Conservation (phyloP, 2,329 filamentous ascomycete genomes). For the Macroventuria anomochaeta region DNA sequence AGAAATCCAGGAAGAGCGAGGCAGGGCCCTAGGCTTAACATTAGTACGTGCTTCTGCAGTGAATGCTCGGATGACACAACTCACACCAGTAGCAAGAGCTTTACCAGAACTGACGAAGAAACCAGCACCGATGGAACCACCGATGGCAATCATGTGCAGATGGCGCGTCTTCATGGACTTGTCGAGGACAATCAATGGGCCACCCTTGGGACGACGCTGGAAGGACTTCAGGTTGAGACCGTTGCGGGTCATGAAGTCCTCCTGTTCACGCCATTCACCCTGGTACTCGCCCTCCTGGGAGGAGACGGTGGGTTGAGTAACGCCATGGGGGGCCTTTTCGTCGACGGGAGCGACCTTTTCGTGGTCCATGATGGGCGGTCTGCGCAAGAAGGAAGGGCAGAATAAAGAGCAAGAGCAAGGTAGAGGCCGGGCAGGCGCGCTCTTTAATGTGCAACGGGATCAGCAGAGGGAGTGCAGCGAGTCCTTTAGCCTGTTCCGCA, state of each 20-base stretch:
- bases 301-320: slow-evolving; percentile 23
- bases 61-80: slow-evolving; percentile 10
- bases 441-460: slow-evolving; percentile 38
- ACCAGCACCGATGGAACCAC: slow-evolving; percentile 67
- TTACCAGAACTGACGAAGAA: slow-evolving; percentile 67
- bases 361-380: slow-evolving; percentile 35
- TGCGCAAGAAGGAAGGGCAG: slow-evolving; percentile 21
- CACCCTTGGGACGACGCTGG: slow-evolving; percentile 40
- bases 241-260: slow-evolving; percentile 47
- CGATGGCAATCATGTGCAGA: slow-evolving; percentile 86
- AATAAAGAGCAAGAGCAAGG: slow-evolving; percentile 7
- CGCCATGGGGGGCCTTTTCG: slow-evolving; percentile 35
- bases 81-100: slow-evolving; percentile 61
- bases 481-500: slow-evolving; percentile 28
- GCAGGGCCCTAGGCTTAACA: slow-evolving; percentile 34
- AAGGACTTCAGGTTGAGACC: slow-evolving; percentile 46
- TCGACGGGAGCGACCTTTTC: slow-evolving; percentile 29
- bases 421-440: slow-evolving; percentile 11
- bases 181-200: slow-evolving; percentile 38
- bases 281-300: slow-evolving; percentile 14
- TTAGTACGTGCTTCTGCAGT: slow-evolving; percentile 6
- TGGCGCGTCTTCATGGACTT: slow-evolving; percentile 63
- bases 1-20: slow-evolving; percentile 49
- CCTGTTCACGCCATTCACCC: slow-evolving; percentile 39
- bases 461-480: slow-evolving; percentile 30